A percentile compares a stretch with the other conserved stretches of the same genome.
These are phyloP conservation scores for Meripilus lineatus DNA, from an alignment of 1,284 basidiomycete genomes.

Conservation along the genomic window DNA sequence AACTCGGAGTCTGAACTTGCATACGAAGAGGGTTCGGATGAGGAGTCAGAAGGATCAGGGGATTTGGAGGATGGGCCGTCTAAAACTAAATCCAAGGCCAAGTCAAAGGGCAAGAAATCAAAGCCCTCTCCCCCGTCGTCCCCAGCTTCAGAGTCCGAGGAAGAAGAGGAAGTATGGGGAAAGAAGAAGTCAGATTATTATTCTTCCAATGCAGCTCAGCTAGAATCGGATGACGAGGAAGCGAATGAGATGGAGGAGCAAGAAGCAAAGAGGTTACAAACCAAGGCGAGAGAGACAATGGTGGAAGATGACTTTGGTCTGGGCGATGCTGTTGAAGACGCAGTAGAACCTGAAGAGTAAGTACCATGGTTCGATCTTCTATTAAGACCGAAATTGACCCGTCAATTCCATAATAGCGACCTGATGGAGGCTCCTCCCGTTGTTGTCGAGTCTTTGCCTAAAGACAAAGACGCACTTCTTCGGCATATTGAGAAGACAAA, in stretches of 20 bases:
- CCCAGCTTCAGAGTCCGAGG: slow-evolving; percentile 42
- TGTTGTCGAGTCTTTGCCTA: slow-evolving; percentile 31
- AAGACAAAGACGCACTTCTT: slow-evolving; percentile 62
- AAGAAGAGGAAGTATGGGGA: slow-evolving; percentile 77
- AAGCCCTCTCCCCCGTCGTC: slow-evolving; percentile 13
- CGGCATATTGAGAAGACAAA: slow-evolving; percentile 75
- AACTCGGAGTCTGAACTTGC: slow-evolving; percentile 43
- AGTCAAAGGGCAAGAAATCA: slow-evolving; percentile 30
- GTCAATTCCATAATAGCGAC: slow-evolving; percentile 1
- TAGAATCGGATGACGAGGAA: slow-evolving; percentile 84
- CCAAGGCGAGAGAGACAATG: slow-evolving; percentile 70
- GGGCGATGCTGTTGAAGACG: slow-evolving; percentile 51
- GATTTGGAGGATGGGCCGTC: slow-evolving; percentile 25
- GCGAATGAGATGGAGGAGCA: slow-evolving; percentile 84
- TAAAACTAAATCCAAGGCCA: slow-evolving; percentile 34
- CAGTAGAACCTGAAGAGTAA: slow-evolving; percentile 37
- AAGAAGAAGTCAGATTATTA: slow-evolving; percentile 76
- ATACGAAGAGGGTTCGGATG: slow-evolving; percentile 38
- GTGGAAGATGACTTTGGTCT: slow-evolving; percentile 84
- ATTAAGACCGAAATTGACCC: not conserved
- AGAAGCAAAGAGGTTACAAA: slow-evolving; percentile 81
- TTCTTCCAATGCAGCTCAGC: slow-evolving; percentile 73
- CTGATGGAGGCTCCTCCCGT: slow-evolving; percentile 30
- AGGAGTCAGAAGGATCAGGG: slow-evolving; percentile 38
- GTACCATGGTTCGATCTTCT: slow-evolving; percentile 25